Percentiles rank a stretch among this genome's conserved stretches.
Conservation (phyloP, 208 protist species). For the Crithidia acanthocephali region DNA sequence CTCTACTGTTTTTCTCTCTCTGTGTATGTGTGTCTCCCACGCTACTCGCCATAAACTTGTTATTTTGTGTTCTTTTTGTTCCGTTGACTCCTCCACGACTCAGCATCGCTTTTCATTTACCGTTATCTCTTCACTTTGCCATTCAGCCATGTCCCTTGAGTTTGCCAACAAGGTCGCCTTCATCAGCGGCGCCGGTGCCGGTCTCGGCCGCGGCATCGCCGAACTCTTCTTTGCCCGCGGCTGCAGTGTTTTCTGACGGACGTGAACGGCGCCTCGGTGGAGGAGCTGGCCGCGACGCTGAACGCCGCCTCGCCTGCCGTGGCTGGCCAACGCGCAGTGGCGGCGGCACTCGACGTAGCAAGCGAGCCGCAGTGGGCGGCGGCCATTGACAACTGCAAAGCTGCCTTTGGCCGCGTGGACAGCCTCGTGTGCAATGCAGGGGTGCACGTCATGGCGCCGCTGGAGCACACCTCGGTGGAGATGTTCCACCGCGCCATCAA, state of each 20-base stretch:
- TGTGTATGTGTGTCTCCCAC: no score
- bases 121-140: background rate
- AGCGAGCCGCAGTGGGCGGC: slow-evolving; percentile 2
- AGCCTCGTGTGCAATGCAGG: slow-evolving; percentile 6
- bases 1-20: no score
- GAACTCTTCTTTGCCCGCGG: background rate
- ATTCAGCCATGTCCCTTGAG: background rate
- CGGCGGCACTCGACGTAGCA: background rate
- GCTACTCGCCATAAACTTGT: no score
- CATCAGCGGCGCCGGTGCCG: background rate
- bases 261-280: background rate
- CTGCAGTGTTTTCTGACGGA: slow-evolving; percentile 1
- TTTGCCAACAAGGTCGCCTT: background rate
- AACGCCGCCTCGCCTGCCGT: background rate
- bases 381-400: background rate
- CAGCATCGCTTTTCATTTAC: no score
- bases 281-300: background rate
- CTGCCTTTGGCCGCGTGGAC: slow-evolving; percentile 2
- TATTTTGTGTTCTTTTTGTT: background rate
- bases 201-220: slow-evolving; percentile 6
- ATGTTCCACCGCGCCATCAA: background rate
- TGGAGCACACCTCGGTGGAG: background rate
- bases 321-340: background rate
- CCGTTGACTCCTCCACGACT: no score
- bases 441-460: background rate